These are phyloP conservation scores for Aspergillus cristatus DNA, from an alignment of 495 filamentous ascomycete species.

Conservation along the genomic window DNA sequence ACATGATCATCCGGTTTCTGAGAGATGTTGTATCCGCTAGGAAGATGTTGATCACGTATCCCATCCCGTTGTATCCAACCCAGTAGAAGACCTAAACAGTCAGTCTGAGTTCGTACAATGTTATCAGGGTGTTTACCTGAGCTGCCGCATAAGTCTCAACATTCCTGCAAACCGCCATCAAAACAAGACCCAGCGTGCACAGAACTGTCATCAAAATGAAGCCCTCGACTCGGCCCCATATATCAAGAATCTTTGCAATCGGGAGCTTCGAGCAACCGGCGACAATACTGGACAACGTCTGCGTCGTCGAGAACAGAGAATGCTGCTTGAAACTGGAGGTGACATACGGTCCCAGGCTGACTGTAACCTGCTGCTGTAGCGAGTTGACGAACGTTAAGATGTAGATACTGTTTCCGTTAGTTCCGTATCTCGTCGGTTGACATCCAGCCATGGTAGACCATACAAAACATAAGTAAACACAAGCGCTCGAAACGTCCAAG, in stretches of 20 bases:
- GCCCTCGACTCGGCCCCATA: constrained; percentile 44
- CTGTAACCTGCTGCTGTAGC: constrained; percentile 3
- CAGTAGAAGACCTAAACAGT: constrained; percentile 34
- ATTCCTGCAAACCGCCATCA: constrained; percentile 29
- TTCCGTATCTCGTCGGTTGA: background rate
- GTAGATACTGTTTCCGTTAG: constrained; percentile 4
- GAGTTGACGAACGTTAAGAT: constrained; percentile 8
- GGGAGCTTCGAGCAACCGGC: constrained; percentile 50
- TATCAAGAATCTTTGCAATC: constrained; percentile 51
- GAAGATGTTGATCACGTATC: constrained; percentile 48
- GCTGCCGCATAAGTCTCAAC: constrained; percentile 29
- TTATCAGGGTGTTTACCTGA: constrained; percentile 13
- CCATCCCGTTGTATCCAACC: constrained; percentile 45
- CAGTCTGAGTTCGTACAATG: background rate
- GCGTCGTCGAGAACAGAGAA: constrained; percentile 10
- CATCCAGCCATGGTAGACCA: background rate
- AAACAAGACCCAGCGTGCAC: constrained; percentile 10
- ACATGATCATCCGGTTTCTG: constrained; percentile 49
- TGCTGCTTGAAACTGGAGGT: constrained; percentile 16
- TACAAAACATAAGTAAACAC: background rate
- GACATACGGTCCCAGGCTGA: constrained; percentile 12
- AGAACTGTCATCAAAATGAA: constrained; percentile 31
- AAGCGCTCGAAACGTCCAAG: background rate
- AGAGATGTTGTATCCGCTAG: constrained; percentile 52
- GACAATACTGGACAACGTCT: constrained; percentile 32